phyloP scores from a whole-genome alignment of 768 basidiomycete genomes.

The Boletellus ananas region DNA sequence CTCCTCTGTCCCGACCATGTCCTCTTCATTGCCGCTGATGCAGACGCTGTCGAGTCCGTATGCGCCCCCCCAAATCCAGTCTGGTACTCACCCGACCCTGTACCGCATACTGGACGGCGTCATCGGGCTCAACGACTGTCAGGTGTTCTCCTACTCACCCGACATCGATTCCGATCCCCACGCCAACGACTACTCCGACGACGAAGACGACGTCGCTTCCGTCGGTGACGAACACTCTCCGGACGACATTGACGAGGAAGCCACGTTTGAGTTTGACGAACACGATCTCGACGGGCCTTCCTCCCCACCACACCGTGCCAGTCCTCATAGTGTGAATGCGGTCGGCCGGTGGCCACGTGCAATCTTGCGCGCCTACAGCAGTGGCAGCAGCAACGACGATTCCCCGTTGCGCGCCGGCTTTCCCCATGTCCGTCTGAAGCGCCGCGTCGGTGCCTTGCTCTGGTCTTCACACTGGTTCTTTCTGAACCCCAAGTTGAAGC shows the following conservation, averaged over 20 bases:
- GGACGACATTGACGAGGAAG: constrained; percentile 70
- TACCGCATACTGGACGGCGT: constrained; percentile 87
- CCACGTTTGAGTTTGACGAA: constrained; percentile 75
- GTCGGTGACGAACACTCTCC: constrained; percentile 66
- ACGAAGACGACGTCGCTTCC: constrained; percentile 70
- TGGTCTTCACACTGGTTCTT: constrained; percentile 99
- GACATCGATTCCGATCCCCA: constrained; percentile 95
- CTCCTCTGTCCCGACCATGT: constrained; percentile 60
- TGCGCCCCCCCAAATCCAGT: constrained; percentile 67
- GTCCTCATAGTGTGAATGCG: constrained; percentile 6
- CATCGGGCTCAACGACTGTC: constrained; percentile 87
- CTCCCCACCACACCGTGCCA: constrained; percentile 9
- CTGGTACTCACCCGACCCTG: constrained; percentile 84
- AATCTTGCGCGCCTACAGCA: constrained; percentile 30
- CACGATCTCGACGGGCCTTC: constrained; percentile 63
- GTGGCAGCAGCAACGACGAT: constrained; percentile 33
- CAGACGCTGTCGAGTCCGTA: constrained; percentile 58
- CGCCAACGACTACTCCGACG: constrained; percentile 74
- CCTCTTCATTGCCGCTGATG: constrained; percentile 67
- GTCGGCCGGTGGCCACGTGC: constrained; percentile 8
- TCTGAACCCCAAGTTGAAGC: constrained; percentile 87
- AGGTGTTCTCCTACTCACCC: constrained; percentile 92
- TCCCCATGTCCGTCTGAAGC: constrained; percentile 50
- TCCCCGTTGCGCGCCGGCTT: constrained; percentile 34
- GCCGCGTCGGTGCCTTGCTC: constrained; percentile 70